These are phyloP conservation scores for Monsonia emarginata DNA, from an alignment of 441 rosid genomes.

Conservation along the genomic window DNA sequence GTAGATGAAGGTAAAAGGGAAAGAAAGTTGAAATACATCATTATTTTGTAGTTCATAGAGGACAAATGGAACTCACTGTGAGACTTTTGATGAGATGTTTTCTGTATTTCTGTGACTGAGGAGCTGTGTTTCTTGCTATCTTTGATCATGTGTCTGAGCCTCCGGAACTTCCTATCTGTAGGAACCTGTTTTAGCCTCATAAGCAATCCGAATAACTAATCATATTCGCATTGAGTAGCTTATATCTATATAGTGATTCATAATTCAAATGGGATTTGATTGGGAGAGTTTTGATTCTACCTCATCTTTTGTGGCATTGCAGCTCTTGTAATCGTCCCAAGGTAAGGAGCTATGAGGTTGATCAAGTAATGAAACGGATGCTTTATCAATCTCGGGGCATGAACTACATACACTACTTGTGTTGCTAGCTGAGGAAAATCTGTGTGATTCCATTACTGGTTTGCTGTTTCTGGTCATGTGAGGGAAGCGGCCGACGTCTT, in stretches of 20 bases:
- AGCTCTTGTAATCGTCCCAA: neutral
- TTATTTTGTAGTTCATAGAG: conserved; percentile 1
- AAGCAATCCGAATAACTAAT: conserved; percentile 8
- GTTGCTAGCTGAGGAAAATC: conserved; percentile 29
- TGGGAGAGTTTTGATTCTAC: conserved; percentile 14
- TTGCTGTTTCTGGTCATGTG: conserved; percentile 14
- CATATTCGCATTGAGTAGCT: no score
- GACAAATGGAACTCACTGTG: conserved; percentile 16
- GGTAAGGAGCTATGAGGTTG: no score
- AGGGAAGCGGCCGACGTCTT: conserved; percentile 8
- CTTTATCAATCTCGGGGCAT: conserved; percentile 23
- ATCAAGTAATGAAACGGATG: conserved; percentile 15
- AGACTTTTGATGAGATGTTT: conserved; percentile 18
- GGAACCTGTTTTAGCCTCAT: conserved; percentile 27
- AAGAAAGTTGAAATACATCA: neutral
- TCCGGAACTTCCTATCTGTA: conserved; percentile 21
- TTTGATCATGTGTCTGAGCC: conserved; percentile 20
- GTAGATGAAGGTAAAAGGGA: no score
- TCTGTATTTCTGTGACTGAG: neutral
- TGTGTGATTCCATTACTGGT: conserved; percentile 22
- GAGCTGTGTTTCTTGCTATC: conserved; percentile 26
- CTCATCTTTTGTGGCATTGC: conserved; percentile 24
- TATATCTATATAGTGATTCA: neutral
- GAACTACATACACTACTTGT: conserved; percentile 30
- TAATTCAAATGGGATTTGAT: neutral